These are phyloP conservation scores for Isatis lusitanica DNA, from an alignment of 441 rosid species.

Conservation along the genomic window DNA sequence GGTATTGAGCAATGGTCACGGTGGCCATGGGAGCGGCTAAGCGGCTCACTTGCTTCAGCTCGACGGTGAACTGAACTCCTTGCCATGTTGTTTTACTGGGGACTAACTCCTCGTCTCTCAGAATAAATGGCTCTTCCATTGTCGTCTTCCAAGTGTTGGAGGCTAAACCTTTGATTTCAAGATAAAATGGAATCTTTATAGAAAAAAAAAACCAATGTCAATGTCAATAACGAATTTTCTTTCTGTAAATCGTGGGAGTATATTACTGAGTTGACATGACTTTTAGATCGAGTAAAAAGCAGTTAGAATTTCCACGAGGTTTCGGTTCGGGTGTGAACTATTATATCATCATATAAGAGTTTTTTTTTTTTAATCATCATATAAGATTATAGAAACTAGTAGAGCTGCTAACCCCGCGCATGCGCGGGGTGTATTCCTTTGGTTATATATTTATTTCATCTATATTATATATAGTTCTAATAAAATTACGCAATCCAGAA, in stretches of 20 bases:
- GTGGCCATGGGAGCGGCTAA: conserved; percentile 36
- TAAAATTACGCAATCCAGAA: no score
- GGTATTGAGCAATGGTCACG: conserved; percentile 32
- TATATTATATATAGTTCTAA: no score
- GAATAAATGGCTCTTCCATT: conserved; percentile 31
- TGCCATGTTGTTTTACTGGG: conserved; percentile 16
- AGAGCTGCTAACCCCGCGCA: no score
- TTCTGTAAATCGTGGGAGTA: background rate
- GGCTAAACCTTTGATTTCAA: background rate
- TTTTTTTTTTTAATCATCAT: no score
- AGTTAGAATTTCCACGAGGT: background rate
- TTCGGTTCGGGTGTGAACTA: background rate
- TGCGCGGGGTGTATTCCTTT: no score
- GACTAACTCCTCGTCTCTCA: conserved; percentile 5
- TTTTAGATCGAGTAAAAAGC: background rate
- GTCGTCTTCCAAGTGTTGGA: background rate
- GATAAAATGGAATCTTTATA: background rate
- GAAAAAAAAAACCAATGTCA: background rate
- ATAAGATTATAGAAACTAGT: no score
- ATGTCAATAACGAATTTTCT: background rate
- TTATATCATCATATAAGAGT: background rate
- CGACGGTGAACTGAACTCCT: conserved; percentile 3
- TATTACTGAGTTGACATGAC: background rate
- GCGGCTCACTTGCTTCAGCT: conserved; percentile 23
- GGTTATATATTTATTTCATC: no score